Evolutionary conservation across 2,329 filamentous ascomycete species (phyloP), one percentile per base, ranked within the genome.

Genomic region (Aspergillus melleus): DNA sequence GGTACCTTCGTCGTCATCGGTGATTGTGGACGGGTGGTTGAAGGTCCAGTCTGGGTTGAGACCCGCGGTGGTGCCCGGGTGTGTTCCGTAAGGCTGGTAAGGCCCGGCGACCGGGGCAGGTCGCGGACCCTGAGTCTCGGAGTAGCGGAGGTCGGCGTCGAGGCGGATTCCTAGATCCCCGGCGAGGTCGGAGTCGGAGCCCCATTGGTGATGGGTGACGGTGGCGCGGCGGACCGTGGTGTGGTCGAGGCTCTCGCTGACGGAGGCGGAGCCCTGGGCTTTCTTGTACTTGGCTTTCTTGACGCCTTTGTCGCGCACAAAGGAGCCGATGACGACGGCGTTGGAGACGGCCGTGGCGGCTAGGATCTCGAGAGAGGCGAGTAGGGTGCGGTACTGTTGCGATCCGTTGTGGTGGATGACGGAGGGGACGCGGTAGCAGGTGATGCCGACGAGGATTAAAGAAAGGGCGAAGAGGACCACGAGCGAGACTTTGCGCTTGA

Each of bases 151-250:
- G 16, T 83, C 80, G 5, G 83, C 77, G 14, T 82, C 80, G 32
- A 87, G 83, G 12, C 89, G 85, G 44, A 94, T 86, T 8, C 94
- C 93, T 3, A 96, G 70, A 61, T 88, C 90, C 54, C 90, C 83
- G 4, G 96, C 92, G 1, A 98, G 84, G 72, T 98, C 92, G 70
- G 96, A 92, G 68, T 98, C 94, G 67, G 92, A 96, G 49, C 91
- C 92, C 88, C 90, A 94, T 58, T 90, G 86, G 53, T 86, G 84
- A 61, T 88, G 78, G 49, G 88, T 88, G 44, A 89, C 78, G 1
- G 90, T 92, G 32, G 72, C 68, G 39, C 76, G 73, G 46, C 77
- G 72, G 2, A 73, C 64, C 47, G 69, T 75, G 55, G 72, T 75
- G 52, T 74, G 70, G 44, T 77, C 75, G 57, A 79, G 70, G 58